phyloP scores from a whole-genome alignment of 345 rosid genomes.

The Camelina laxa region DNA sequence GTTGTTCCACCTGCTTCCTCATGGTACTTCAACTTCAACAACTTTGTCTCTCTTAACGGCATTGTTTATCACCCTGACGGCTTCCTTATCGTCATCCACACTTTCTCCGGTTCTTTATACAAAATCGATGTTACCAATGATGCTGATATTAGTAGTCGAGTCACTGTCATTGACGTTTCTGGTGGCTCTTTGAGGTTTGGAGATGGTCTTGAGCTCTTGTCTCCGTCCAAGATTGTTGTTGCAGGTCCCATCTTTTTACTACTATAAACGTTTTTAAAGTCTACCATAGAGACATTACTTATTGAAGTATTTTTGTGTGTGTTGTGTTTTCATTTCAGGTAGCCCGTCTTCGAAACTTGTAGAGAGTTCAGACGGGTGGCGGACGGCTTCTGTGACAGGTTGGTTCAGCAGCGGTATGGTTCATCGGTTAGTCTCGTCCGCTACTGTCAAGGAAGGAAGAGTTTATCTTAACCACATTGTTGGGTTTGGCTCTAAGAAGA shows the following conservation, averaged over 20 bases:
- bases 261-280: not conserved
- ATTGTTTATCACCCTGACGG: slow-evolving; percentile 87
- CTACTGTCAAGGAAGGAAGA: slow-evolving; percentile 80
- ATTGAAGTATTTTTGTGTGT: too few species aligned
- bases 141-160: slow-evolving; percentile 41
- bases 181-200: slow-evolving; percentile 71
- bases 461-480: slow-evolving; percentile 76
- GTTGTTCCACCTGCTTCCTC: slow-evolving; percentile 46
- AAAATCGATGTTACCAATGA: slow-evolving; percentile 60
- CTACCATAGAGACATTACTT: not conserved
- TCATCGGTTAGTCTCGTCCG: slow-evolving; percentile 79
- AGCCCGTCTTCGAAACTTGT: slow-evolving; percentile 71
- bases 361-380: slow-evolving; percentile 87
- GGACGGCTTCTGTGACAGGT: slow-evolving; percentile 66
- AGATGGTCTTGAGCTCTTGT: slow-evolving; percentile 74
- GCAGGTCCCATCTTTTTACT: slow-evolving; percentile 45
- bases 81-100: slow-evolving; percentile 75
- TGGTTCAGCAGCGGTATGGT: slow-evolving; percentile 66
- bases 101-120: slow-evolving; percentile 61
- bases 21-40: slow-evolving; percentile 55
- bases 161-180: slow-evolving; percentile 53
- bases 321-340: slow-evolving; percentile 43
- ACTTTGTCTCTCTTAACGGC: slow-evolving; percentile 72
- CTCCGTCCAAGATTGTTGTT: slow-evolving; percentile 74
- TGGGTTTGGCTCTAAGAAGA: slow-evolving; percentile 82